These are phyloP conservation scores for Hyphodiscus hymeniophilus DNA, from an alignment of 495 filamentous ascomycete genomes.

Conservation along the genomic window DNA sequence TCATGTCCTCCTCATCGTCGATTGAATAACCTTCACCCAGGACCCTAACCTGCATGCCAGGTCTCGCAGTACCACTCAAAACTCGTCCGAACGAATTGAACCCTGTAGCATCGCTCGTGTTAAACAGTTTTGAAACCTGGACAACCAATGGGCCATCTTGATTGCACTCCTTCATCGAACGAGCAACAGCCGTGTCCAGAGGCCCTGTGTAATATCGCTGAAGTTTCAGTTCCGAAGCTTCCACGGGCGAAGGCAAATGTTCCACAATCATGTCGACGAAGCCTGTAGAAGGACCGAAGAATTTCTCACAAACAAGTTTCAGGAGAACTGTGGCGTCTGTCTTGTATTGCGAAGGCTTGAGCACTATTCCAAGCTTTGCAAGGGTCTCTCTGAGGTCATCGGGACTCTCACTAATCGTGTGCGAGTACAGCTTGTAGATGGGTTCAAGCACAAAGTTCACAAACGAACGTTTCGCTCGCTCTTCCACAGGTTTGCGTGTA, in stretches of 20 bases:
- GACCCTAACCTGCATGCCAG: constrained; percentile 78
- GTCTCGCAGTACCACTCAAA: constrained; percentile 83
- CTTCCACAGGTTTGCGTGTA: constrained; percentile 76
- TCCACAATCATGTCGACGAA: constrained; percentile 95
- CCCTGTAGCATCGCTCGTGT: constrained; percentile 72
- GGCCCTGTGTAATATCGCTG: constrained; percentile 91
- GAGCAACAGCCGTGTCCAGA: constrained; percentile 76
- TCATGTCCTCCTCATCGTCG: constrained; percentile 98
- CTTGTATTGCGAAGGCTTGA: constrained; percentile 90
- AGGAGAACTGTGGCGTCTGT: constrained; percentile 83
- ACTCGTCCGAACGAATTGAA: constrained; percentile 89
- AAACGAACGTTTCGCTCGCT: constrained; percentile 75
- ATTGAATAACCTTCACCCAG: constrained; percentile 93
- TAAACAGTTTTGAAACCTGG: constrained; percentile 89
- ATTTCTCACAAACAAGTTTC: constrained; percentile 85
- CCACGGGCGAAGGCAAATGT: constrained; percentile 81
- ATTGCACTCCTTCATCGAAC: constrained; percentile 73
- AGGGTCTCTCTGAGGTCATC: constrained; percentile 78
- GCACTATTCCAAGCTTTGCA: constrained; percentile 65
- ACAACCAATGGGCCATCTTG: constrained; percentile 85
- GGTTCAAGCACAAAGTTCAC: constrained; percentile 94
- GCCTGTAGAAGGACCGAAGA: constrained; percentile 82
- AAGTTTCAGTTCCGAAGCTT: constrained; percentile 67
- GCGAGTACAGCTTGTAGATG: constrained; percentile 95
- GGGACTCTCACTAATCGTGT: constrained; percentile 87